Evolutionary conservation across 805 yeast genomes (phyloP).

Genomic region (Ogataea angusta): DNA sequence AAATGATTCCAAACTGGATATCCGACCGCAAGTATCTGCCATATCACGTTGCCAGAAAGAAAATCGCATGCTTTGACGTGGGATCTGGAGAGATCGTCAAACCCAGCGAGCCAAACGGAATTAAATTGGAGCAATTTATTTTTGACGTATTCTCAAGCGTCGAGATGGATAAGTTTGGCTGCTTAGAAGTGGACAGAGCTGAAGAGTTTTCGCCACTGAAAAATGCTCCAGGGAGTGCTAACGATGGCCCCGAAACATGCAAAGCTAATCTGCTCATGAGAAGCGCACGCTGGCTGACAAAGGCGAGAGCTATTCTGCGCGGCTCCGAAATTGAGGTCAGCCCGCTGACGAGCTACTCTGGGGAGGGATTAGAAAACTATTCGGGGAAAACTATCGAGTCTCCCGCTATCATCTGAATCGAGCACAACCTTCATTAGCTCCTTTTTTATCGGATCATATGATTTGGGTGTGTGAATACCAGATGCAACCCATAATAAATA

Average conservation of each 20-base stretch:
- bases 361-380: conserved; percentile 60
- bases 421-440: background rate
- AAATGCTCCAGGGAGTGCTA: conserved; percentile 78
- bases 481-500: conserved; percentile 7
- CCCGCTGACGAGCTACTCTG: conserved; percentile 69
- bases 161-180: conserved; percentile 70
- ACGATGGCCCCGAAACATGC: conserved; percentile 85
- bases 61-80: conserved; percentile 55
- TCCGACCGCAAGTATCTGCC: conserved; percentile 66
- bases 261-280: conserved; percentile 59
- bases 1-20: conserved; percentile 67
- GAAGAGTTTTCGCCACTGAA: conserved; percentile 93
- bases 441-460: conserved; percentile 4
- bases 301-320: conserved; percentile 24
- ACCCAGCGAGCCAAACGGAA: conserved; percentile 83
- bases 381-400: conserved; percentile 7
- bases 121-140: conserved; percentile 93
- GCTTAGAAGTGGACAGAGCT: conserved; percentile 82
- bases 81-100: conserved; percentile 44
- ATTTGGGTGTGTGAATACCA: conserved; percentile 9
- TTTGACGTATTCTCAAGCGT: conserved; percentile 92
- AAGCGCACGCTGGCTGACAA: conserved; percentile 68
- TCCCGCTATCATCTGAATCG: conserved; percentile 2
- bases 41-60: conserved; percentile 93
- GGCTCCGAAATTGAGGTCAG: conserved; percentile 62